These are phyloP conservation scores for Gnetum montanum DNA, from an alignment of 75 land plant species.

Conservation along the genomic window DNA sequence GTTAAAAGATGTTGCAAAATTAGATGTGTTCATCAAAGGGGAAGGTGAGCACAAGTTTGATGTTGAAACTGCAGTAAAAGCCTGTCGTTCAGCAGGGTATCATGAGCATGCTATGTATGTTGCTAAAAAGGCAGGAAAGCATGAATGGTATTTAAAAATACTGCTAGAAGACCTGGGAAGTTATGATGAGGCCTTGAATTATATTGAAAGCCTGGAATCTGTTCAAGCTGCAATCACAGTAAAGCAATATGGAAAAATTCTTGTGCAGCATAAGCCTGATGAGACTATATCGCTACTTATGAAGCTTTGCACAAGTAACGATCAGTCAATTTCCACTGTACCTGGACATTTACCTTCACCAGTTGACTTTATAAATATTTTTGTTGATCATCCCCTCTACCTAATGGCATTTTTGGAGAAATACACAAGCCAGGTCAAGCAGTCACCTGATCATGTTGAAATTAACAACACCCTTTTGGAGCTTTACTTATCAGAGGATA, in stretches of 20 bases:
- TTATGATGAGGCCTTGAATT: constrained; percentile 84
- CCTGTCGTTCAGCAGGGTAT: constrained; percentile 92
- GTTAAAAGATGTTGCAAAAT: constrained; percentile 84
- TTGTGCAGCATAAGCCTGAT: constrained; percentile 68
- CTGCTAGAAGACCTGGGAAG: constrained; percentile 84
- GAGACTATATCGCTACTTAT: constrained; percentile 80
- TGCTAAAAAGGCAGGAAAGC: constrained; percentile 76
- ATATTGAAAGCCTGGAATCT: constrained; percentile 68
- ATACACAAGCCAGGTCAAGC: constrained; percentile 60
- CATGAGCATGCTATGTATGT: constrained; percentile 96
- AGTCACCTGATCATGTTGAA: constrained; percentile 78
- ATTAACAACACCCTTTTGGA: constrained; percentile 88
- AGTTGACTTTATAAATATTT: constrained; percentile 83
- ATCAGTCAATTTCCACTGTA: constrained; percentile 12
- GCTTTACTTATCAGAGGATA: constrained; percentile 71
- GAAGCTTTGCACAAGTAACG: constrained; percentile 66
- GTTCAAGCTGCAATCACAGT: constrained; percentile 77
- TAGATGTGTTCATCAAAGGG: constrained; percentile 75
- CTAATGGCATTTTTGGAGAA: constrained; percentile 82
- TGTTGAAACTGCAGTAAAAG: constrained; percentile 92
- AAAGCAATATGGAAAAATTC: constrained; percentile 92
- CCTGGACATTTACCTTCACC: constrained; percentile 65
- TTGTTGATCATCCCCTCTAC: constrained; percentile 71
- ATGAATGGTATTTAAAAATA: constrained; percentile 92
- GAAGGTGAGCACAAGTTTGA: constrained; percentile 92